Conservation (phyloP, 768 basidiomycete genomes). For the Boletus eberwhitei region DNA sequence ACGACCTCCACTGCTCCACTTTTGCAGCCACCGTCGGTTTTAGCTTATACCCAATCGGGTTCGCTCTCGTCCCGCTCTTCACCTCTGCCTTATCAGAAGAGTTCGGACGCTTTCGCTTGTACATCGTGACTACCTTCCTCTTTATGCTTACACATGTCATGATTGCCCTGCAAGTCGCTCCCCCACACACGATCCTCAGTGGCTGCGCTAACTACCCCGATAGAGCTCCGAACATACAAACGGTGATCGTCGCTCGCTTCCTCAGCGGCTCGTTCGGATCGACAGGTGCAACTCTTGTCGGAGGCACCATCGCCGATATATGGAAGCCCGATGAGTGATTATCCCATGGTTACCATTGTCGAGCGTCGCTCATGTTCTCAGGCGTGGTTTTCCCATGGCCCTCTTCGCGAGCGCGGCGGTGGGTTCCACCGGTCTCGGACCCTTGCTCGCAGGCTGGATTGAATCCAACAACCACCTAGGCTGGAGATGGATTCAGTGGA, state of each 20-base stretch:
- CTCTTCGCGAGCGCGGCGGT: slow-evolving; percentile 63
- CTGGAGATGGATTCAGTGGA: slow-evolving; percentile 88
- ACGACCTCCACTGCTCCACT: slow-evolving; percentile 40
- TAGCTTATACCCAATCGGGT: slow-evolving; percentile 56
- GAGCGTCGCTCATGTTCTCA: slow-evolving; percentile 27
- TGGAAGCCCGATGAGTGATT: slow-evolving; percentile 60
- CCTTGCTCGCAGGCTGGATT: slow-evolving; percentile 63
- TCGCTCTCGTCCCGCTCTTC: slow-evolving; percentile 59
- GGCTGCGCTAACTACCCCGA: neutral
- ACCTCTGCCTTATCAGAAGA: slow-evolving; percentile 73
- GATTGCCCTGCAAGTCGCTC: slow-evolving; percentile 26
- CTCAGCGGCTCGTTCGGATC: slow-evolving; percentile 65
- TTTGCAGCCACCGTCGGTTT: slow-evolving; percentile 49
- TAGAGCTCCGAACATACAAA: slow-evolving; percentile 48
- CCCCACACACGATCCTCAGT: neutral
- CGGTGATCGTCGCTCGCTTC: slow-evolving; percentile 64
- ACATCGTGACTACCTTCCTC: slow-evolving; percentile 46
- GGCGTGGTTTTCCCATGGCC: slow-evolving; percentile 77
- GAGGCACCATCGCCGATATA: slow-evolving; percentile 71
- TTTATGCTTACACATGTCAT: slow-evolving; percentile 51
- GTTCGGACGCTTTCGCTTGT: slow-evolving; percentile 62
- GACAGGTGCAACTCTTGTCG: slow-evolving; percentile 69
- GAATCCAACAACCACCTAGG: slow-evolving; percentile 53
- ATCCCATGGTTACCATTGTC: neutral
- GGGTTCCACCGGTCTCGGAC: slow-evolving; percentile 60